phyloP scores from a whole-genome alignment of 1,139 yeast genomes.

The Taiozyma sp. region DNA sequence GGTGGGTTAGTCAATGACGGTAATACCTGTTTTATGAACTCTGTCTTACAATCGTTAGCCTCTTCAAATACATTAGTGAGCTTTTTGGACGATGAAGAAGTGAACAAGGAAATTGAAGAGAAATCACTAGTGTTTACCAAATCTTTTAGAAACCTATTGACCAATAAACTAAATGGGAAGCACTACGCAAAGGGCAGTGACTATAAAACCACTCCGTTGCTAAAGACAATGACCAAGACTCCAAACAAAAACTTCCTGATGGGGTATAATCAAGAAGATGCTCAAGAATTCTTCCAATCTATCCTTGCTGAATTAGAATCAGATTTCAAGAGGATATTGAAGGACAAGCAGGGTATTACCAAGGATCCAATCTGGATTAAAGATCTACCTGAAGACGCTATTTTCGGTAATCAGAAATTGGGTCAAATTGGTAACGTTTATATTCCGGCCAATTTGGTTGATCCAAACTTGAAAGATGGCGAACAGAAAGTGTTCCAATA shows the following conservation, averaged over 20 bases:
- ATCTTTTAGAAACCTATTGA: constrained; percentile 44
- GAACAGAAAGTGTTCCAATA: constrained; percentile 45
- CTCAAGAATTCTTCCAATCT: constrained; percentile 89
- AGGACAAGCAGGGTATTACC: constrained; percentile 1
- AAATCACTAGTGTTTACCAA: constrained; percentile 43
- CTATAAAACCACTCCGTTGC: constrained; percentile 60
- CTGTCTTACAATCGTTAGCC: constrained; percentile 80
- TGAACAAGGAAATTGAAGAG: constrained; percentile 20
- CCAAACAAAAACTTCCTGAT: constrained; percentile 72
- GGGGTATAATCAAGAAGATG: constrained; percentile 91
- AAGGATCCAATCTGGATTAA: constrained; percentile 22
- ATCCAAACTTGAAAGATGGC: constrained; percentile 49
- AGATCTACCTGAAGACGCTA: constrained; percentile 27
- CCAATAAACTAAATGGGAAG: constrained; percentile 47
- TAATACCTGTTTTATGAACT: constrained; percentile 91
- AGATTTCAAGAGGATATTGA: constrained; percentile 35
- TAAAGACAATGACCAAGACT: constrained; percentile 73
- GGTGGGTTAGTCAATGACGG: constrained; percentile 91
- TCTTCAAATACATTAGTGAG: constrained; percentile 59
- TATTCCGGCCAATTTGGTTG: constrained; percentile 70
- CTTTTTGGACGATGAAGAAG: constrained; percentile 44
- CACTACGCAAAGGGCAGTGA: constrained; percentile 49
- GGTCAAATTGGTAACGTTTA: constrained; percentile 59
- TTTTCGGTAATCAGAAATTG: constrained; percentile 45
- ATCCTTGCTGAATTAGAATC: constrained; percentile 69